Conservation (phyloP, 192 early-diverging fungal genomes). For the Podila minutissima region DNA sequence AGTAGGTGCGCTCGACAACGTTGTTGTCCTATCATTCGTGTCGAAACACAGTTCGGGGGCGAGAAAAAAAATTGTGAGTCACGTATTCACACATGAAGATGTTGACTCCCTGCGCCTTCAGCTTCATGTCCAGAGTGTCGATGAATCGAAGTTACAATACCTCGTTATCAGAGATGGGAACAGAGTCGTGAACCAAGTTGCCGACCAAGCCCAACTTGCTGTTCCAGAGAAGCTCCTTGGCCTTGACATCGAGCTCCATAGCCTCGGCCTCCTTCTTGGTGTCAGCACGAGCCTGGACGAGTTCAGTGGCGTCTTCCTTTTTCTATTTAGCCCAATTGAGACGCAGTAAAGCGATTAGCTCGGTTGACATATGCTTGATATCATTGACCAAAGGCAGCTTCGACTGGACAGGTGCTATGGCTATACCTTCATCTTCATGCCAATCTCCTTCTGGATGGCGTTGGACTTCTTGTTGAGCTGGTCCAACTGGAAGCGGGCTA, state of each 20-base stretch:
- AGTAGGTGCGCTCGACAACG: conserved; percentile 67
- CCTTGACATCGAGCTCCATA: conserved; percentile 78
- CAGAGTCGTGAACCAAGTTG: conserved; percentile 95
- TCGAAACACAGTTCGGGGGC: conserved; percentile 2
- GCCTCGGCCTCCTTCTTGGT: conserved; percentile 77
- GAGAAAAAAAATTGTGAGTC: conserved; percentile 1
- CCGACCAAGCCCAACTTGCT: conserved; percentile 79
- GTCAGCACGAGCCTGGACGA: conserved; percentile 79
- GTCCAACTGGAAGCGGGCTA: conserved; percentile 89
- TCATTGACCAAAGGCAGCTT: too few relatives aligned
- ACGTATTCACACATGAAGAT: not conserved
- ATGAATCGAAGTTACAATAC: conserved; percentile 19
- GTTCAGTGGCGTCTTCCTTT: conserved; percentile 83
- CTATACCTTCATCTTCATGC: conserved; percentile 81
- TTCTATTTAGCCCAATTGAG: conserved; percentile 30
- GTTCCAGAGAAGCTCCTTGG: conserved; percentile 72
- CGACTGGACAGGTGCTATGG: not conserved
- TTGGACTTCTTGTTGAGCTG: conserved; percentile 93
- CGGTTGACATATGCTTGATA: too few relatives aligned
- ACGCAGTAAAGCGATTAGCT: not conserved
- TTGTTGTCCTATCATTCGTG: conserved; percentile 67
- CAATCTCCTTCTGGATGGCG: conserved; percentile 91
- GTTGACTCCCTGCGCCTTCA: conserved; percentile 1
- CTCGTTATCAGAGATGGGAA: conserved; percentile 88
- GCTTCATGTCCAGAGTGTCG: conserved; percentile 8